These are phyloP conservation scores for Gnaphalium uliginosum DNA, from an alignment of 129 eudicot species.

Conservation along the genomic window DNA sequence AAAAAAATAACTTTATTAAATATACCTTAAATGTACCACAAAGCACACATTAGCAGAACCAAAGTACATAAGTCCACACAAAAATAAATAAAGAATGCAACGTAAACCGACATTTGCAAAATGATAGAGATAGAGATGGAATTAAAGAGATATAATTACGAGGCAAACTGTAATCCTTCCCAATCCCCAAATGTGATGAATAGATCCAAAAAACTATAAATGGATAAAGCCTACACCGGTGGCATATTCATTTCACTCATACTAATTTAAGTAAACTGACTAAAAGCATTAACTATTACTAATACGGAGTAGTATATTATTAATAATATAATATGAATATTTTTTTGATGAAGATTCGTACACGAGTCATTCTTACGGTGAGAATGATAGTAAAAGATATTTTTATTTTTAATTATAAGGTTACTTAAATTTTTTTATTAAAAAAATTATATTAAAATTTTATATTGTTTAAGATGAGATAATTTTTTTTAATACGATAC, in stretches of 20 bases:
- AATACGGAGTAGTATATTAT: background rate
- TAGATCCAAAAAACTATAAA: slow-evolving; percentile 6
- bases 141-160: background rate
- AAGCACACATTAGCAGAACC: too few species aligned
- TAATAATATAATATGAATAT: background rate
- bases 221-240: slow-evolving; percentile 29
- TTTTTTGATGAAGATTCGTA: too few species aligned
- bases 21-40: too few species aligned
- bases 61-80: too few species aligned
- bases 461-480: too few species aligned
- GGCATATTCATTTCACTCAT: background rate
- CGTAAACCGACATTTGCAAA: background rate
- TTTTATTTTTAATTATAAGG: too few species aligned
- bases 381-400: too few species aligned
- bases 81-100: background rate
- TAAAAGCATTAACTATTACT: background rate
- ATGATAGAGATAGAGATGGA: background rate
- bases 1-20: too few species aligned
- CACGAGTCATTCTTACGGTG: too few species aligned
- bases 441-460: too few species aligned
- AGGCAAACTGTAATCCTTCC: background rate
- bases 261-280: background rate
- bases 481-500: too few species aligned
- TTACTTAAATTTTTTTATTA: too few species aligned
- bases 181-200: slow-evolving; percentile 1